phyloP scores from a whole-genome alignment of 2,329 filamentous ascomycete species.

The Beauveria pseudobassiana region DNA sequence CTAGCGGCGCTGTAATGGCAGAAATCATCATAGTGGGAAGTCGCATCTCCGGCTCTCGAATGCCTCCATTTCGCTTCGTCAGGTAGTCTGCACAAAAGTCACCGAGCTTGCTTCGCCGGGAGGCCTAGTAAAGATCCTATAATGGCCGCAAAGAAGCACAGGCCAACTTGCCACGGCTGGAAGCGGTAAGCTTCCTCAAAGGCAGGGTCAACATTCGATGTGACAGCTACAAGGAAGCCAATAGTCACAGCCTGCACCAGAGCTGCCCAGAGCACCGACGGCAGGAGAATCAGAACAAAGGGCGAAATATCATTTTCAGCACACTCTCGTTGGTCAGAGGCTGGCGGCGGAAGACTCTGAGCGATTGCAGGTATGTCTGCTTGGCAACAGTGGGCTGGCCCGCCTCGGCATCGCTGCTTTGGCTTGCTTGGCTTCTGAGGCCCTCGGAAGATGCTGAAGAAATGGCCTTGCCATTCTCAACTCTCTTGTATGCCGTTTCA shows the following conservation, averaged over 20 bases:
- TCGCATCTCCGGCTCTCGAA: constrained; percentile 55
- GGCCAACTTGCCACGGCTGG: constrained; percentile 37
- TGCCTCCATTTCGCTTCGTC: constrained; percentile 45
- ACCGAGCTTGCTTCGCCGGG: constrained; percentile 37
- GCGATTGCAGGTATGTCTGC: constrained; percentile 24
- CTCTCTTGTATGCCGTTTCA: constrained; percentile 42
- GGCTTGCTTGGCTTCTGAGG: neutral
- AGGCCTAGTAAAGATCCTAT: constrained; percentile 42
- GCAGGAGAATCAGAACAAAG: constrained; percentile 40
- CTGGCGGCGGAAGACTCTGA: constrained; percentile 32
- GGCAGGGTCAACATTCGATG: constrained; percentile 42
- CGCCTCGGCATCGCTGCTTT: constrained; percentile 13
- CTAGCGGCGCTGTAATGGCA: constrained; percentile 25
- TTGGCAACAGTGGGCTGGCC: constrained; percentile 16
- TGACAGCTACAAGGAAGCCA: constrained; percentile 47
- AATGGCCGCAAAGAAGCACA: constrained; percentile 42
- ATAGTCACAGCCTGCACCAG: constrained; percentile 47
- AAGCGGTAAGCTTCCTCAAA: constrained; percentile 36
- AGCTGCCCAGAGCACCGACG: constrained; percentile 48
- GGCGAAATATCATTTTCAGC: constrained; percentile 40
- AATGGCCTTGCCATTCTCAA: constrained; percentile 13
- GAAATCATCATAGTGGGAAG: constrained; percentile 41
- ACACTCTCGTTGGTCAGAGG: constrained; percentile 38
- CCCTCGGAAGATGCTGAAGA: constrained; percentile 12
- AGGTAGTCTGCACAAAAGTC: constrained; percentile 40